These are phyloP conservation scores for Clarkia xantiana DNA, from an alignment of 345 rosid genomes.

Conservation along the genomic window DNA sequence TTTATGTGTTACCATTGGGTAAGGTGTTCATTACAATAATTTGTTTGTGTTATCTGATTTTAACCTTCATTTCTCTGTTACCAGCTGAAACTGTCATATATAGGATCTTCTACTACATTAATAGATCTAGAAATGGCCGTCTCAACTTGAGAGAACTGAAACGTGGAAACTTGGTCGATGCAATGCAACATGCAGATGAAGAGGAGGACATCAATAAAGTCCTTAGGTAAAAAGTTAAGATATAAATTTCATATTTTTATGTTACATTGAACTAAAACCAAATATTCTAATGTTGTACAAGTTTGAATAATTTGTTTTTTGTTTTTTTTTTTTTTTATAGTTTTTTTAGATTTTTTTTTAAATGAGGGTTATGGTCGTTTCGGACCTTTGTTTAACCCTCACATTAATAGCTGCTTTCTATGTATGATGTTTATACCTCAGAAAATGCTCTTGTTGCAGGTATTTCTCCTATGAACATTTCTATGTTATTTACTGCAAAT, in stretches of 20 bases:
- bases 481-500: conserved; percentile 74
- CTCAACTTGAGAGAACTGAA: conserved; percentile 83
- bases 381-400: too few relatives aligned
- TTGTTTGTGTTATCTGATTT: conserved; percentile 3
- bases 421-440: neutral
- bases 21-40: neutral
- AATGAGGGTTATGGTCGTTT: too few relatives aligned
- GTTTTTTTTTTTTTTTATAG: too few relatives aligned
- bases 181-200: conserved; percentile 80
- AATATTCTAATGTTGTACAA: too few relatives aligned
- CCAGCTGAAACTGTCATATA: conserved; percentile 96
- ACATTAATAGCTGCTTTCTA: neutral
- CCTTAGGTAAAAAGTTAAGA: conserved; percentile 37
- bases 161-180: conserved; percentile 71
- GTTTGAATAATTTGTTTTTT: too few relatives aligned
- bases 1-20: neutral
- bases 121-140: conserved; percentile 75
- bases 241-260: too few relatives aligned
- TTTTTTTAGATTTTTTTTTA: too few relatives aligned
- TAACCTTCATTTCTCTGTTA: conserved; percentile 15
- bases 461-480: conserved; percentile 92
- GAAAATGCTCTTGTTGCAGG: conserved; percentile 24
- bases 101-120: conserved; percentile 80
- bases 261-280: too few relatives aligned
- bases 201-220: conserved; percentile 88